These are phyloP conservation scores for Geotrichum aggregatum DNA, from an alignment of 1,139 yeast species.

Conservation along the genomic window DNA sequence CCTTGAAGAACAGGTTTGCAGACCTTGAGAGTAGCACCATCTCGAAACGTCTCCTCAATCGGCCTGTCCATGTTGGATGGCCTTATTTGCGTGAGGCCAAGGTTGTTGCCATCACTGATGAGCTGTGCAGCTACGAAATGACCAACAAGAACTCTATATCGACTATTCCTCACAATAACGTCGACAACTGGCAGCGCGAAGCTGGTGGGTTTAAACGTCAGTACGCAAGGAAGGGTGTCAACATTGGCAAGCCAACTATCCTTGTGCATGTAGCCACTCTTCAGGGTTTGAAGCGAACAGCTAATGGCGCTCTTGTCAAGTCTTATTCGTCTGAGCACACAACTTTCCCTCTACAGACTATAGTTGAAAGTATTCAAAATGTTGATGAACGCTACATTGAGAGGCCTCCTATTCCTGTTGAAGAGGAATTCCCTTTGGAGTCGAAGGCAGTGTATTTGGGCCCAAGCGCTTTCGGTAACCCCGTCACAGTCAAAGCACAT, in stretches of 20 bases:
- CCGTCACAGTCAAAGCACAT: constrained; percentile 65
- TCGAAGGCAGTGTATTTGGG: constrained; percentile 80
- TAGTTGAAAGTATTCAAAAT: constrained; percentile 70
- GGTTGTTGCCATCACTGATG: constrained; percentile 61
- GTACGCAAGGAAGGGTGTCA: constrained; percentile 56
- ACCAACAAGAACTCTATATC: constrained; percentile 24
- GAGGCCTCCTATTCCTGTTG: constrained; percentile 71
- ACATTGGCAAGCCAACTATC: constrained; percentile 51
- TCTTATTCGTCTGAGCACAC: constrained; percentile 30
- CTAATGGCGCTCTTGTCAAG: constrained; percentile 75
- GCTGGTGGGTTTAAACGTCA: constrained; percentile 36
- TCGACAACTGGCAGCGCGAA: constrained; percentile 31
- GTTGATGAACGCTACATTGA: constrained; percentile 71
- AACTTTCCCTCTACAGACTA: constrained; percentile 66
- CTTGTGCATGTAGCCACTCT: constrained; percentile 69
- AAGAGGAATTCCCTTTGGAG: constrained; percentile 73
- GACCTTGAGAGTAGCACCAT: constrained; percentile 47
- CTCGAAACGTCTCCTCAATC: constrained; percentile 56
- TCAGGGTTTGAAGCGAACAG: constrained; percentile 69
- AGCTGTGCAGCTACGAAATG: constrained; percentile 47
- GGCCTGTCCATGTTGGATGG: constrained; percentile 73
- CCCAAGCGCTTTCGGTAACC: constrained; percentile 82
- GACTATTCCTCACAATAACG: constrained; percentile 32
- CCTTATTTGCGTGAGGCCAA: constrained; percentile 83
- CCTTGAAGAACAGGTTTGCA: constrained; percentile 52